Base-by-base conservation (phyloP, 768 basidiomycete species). In the Russula foetens region DNA sequence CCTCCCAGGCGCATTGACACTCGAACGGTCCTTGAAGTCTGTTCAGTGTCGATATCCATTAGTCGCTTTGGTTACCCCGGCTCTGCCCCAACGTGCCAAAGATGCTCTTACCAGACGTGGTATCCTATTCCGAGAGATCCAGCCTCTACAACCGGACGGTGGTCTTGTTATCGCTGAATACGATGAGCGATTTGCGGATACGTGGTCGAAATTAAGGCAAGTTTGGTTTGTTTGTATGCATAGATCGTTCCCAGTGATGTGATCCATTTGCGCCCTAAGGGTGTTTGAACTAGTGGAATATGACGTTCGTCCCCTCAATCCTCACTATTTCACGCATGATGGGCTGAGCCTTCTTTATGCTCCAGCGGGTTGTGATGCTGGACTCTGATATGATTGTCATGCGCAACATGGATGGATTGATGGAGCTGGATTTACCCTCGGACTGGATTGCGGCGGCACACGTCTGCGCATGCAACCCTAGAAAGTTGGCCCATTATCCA, bases 401-500 rank as follows among this genome's bases (percentile, higher is more conserved):
- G 73, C 78, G 74, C 51, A 93, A 91, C 69, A 92, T 96, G 85
- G 94, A 96, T 73, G 83, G 86, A 47, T 72, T 90, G 54, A 73
- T 82, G 71, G 74, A 78, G 28, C 59, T 82, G 19, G 69, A 75
- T 31, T 74, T 96, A 5, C 79, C 78, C 2, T 60, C 71, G 21
- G 90, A 85, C 63, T 84, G 86, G 72, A 94, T 98, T 59, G 94
- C 92, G 6, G 94, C 93, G 0, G 81, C 77, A 0, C 95, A 96
- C 65, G 94, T 84, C 15, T 99, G 96, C 69, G 85, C 93, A 4
- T 99, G 96, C 75, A 99, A 99, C 72, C 96, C 95, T 7, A 81
- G 84, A 41, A 86, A 84, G 69, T 71, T 96, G 21, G 62, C 78
- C 2, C 91, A 95, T 71, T 99, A 99, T 73, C 96, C 96, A 8